Base-by-base conservation (phyloP, 2,329 filamentous ascomycete genomes). In the Penicillium sp. region DNA sequence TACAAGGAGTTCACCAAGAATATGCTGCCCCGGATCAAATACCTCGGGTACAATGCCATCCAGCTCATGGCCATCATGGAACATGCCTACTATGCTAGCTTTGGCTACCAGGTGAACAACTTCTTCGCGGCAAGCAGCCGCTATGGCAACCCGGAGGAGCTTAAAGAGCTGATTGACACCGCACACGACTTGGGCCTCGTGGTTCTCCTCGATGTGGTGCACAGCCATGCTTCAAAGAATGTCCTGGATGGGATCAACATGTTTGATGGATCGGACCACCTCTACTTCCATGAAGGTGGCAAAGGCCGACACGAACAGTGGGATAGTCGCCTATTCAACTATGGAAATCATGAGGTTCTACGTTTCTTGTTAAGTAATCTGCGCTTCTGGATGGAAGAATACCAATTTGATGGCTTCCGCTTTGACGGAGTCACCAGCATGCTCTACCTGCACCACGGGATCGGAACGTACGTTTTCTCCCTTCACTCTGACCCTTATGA, bases 61-160 rank as follows among this genome's bases (percentile, higher is more conserved):
- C 92, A 98, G 63, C 74, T 98, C 48, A 98, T 98, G 92, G 92
- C 92, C 30, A 76, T 98, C 59, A 98, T 98, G 90, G 92, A 98
- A 62, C 92, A 98, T 67, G 92, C 92, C 33, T 98, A 98, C 73
- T 98, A 98, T 63, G 92, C 92, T 56, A 96, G 90, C 59, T 98
- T 98, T 56, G 92, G 92, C 31, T 98, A 98, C 65, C 92, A 98
- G 66, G 80, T 98, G 68, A 98, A 96, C 72, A 95, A 85, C 66
- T 98, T 98, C 73, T 98, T 96, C 56, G 92, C 92, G 17, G 89
- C 90, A 9, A 95, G 89, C 66, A 96, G 90, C 64, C 82, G 92
- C 46, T 98, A 95, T 59, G 92, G 92, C 28, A 77, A 82, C 1
- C 92, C 92, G 0, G 92, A 98, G 58, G 92, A 96, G 25, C 73